Percentiles rank a stretch among this genome's conserved stretches.
phyloP scores from a whole-genome alignment of 2,329 filamentous ascomycete genomes.

The Fusarium sarcochroum region DNA sequence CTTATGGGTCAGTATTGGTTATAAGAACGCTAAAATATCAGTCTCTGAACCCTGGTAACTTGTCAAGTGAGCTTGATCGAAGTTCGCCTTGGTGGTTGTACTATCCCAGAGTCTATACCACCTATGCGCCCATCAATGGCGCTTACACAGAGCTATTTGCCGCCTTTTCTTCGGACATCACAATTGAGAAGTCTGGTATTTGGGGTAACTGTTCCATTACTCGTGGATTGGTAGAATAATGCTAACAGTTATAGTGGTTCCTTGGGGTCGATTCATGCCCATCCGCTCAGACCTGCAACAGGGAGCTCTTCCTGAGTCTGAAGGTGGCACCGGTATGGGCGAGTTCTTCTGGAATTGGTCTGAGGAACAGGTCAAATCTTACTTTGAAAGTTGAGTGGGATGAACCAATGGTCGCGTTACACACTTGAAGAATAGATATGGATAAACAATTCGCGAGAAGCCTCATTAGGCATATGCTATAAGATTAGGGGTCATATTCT shows the following conservation, averaged over 20 bases:
- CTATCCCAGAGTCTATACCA: slow-evolving; percentile 32
- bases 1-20: rapidly evolving
- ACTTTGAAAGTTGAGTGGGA: slow-evolving; percentile 11
- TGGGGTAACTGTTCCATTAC: slow-evolving; percentile 45
- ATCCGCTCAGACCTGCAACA: slow-evolving; percentile 53
- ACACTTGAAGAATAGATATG: not conserved
- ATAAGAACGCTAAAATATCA: slow-evolving; percentile 10
- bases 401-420: not conserved
- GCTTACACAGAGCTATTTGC: slow-evolving; percentile 66
- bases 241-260: slow-evolving; percentile 46
- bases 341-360: slow-evolving; percentile 60
- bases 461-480: not conserved
- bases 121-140: slow-evolving; percentile 53
- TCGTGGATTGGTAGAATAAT: not conserved
- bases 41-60: slow-evolving; percentile 46
- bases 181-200: slow-evolving; percentile 53
- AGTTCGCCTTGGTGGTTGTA: slow-evolving; percentile 45
- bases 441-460: not conserved
- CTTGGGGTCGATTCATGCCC: slow-evolving; percentile 54
- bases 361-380: slow-evolving; percentile 54
- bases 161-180: slow-evolving; percentile 59
- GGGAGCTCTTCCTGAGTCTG: slow-evolving; percentile 51
- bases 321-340: slow-evolving; percentile 56
- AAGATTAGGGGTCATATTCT: no score
- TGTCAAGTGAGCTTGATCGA: slow-evolving; percentile 45